Evolutionary conservation across 805 yeast species (phyloP).

Genomic region (Metschnikowia shivogae): DNA sequence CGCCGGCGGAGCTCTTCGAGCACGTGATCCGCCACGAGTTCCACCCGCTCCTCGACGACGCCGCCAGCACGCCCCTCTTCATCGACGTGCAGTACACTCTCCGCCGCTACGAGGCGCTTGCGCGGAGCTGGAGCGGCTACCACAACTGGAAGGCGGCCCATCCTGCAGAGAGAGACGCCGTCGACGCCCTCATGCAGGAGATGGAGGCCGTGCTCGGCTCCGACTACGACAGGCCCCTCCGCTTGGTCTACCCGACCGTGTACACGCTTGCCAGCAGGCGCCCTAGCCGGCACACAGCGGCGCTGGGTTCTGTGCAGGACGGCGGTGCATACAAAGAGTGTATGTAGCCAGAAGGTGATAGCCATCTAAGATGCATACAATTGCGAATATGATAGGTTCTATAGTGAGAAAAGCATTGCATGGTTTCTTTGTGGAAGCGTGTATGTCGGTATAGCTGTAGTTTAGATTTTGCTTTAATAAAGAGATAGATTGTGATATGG

Average conservation of each 20-base stretch:
- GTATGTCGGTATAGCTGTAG: too few relatives aligned
- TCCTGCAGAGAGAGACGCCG: slow-evolving; percentile 40
- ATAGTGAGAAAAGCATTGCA: too few relatives aligned
- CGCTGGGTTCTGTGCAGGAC: too few relatives aligned
- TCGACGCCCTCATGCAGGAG: slow-evolving; percentile 44
- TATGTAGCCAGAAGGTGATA: too few relatives aligned
- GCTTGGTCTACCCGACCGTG: slow-evolving; percentile 54
- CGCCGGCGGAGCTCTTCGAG: slow-evolving; percentile 23
- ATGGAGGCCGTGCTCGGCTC: slow-evolving; percentile 44
- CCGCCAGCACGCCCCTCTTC: slow-evolving; percentile 18
- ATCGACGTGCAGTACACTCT: slow-evolving; percentile 20
- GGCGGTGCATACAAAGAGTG: too few relatives aligned
- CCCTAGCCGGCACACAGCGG: neutral
- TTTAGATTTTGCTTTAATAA: too few relatives aligned
- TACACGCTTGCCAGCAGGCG: slow-evolving; percentile 43
- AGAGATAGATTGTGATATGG: too few relatives aligned
- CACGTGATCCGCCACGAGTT: slow-evolving; percentile 26
- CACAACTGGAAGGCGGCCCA: slow-evolving; percentile 35
- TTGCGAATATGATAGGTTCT: too few relatives aligned
- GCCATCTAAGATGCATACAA: too few relatives aligned
- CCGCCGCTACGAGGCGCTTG: slow-evolving; percentile 23
- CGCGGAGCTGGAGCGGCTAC: slow-evolving; percentile 37
- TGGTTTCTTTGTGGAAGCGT: too few relatives aligned
- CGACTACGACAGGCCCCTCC: slow-evolving; percentile 38
- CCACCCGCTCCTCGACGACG: slow-evolving; percentile 22